These are phyloP conservation scores for Pleodorina starrii DNA, from an alignment of 139 green algal species.

Conservation along the genomic window DNA sequence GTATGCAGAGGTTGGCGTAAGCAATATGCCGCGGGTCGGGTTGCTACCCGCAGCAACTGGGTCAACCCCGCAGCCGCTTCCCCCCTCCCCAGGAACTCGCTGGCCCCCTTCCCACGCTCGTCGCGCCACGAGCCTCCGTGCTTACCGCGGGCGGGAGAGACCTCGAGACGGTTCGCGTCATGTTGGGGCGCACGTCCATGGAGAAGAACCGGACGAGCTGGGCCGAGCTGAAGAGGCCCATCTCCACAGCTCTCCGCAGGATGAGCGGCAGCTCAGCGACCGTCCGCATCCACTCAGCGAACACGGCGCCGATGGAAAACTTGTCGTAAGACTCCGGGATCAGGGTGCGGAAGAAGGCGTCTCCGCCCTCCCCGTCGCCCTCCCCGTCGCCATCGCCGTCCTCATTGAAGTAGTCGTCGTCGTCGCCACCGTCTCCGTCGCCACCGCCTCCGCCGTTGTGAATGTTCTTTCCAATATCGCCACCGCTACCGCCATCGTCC, in stretches of 20 bases:
- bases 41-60: too few species aligned
- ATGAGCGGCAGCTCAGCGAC: conserved; percentile 90
- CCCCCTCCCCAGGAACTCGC: too few species aligned
- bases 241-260: conserved; percentile 90
- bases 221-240: conserved; percentile 94
- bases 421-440: conserved; percentile 88
- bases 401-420: conserved; percentile 94
- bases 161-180: conserved; percentile 89
- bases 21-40: too few species aligned
- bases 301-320: conserved; percentile 89
- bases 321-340: conserved; percentile 93
- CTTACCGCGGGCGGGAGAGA: conserved; percentile 78
- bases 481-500: conserved; percentile 87
- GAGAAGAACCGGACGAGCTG: conserved; percentile 94
- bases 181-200: conserved; percentile 92
- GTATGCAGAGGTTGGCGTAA: too few species aligned
- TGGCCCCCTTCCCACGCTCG: too few species aligned
- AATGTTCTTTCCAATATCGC: conserved; percentile 88
- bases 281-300: conserved; percentile 89
- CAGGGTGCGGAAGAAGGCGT: conserved; percentile 83
- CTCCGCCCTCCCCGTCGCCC: conserved; percentile 61
- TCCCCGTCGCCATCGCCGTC: conserved; percentile 76
- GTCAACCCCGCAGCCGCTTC: too few species aligned
- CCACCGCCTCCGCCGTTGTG: conserved; percentile 88
- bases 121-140: too few species aligned